These are phyloP conservation scores for Pharus latifolius DNA, from an alignment of 176 grass and related monocot genomes.

Conservation along the genomic window DNA sequence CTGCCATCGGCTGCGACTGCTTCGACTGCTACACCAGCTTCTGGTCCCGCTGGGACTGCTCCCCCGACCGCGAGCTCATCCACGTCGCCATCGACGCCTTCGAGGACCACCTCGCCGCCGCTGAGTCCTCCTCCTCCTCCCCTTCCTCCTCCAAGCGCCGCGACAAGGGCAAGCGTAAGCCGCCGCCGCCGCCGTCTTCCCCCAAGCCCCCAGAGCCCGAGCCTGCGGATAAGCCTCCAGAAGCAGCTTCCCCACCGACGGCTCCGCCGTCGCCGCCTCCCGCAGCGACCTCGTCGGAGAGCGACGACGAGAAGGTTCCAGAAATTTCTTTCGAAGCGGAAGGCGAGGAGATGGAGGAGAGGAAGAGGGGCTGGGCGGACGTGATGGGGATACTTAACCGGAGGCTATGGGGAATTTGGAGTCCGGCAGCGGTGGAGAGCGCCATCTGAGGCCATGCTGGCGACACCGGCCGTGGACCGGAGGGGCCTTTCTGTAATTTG, in stretches of 20 bases:
- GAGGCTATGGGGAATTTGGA: constrained; percentile 42
- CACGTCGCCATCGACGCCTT: constrained; percentile 34
- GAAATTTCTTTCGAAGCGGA: neutral
- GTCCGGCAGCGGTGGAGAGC: constrained; percentile 28
- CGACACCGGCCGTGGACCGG: no score
- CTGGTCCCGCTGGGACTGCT: constrained; percentile 47
- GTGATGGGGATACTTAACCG: constrained; percentile 33
- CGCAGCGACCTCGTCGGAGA: neutral
- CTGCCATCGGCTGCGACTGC: constrained; percentile 36
- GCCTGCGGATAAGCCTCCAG: neutral
- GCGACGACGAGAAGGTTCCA: neutral
- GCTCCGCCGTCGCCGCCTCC: neutral
- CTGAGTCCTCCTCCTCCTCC: neutral
- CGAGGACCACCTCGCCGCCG: constrained; percentile 38
- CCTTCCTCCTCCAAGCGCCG: constrained; percentile 16
- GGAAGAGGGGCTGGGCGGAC: constrained; percentile 37
- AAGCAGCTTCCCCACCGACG: neutral
- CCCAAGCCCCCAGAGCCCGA: neutral
- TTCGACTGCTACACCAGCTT: constrained; percentile 61
- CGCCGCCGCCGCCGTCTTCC: neutral
- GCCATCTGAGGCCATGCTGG: no score
- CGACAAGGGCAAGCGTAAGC: constrained; percentile 21
- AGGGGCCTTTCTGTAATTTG: neutral
- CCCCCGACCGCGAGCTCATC: constrained; percentile 42
- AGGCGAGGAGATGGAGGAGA: neutral